These are phyloP conservation scores for Powellomyces hirtus DNA, from an alignment of 192 early-diverging fungal genomes.

Conservation along the genomic window DNA sequence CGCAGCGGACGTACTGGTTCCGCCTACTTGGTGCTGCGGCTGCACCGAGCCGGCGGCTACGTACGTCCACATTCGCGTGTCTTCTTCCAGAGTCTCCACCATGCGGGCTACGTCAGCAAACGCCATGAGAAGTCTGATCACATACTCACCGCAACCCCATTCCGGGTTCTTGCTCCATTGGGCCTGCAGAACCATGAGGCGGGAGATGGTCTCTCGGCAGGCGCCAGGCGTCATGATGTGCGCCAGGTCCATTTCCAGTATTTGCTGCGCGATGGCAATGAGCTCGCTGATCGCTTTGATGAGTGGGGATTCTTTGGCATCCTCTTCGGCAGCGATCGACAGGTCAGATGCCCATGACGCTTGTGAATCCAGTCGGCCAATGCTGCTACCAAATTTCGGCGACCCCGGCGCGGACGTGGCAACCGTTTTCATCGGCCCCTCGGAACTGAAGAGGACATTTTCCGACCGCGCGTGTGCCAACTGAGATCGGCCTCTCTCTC, in stretches of 20 bases:
- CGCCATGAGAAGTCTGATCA: slow-evolving; percentile 64
- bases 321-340: slow-evolving; percentile 26
- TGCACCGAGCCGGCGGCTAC: slow-evolving; percentile 29
- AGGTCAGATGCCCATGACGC: slow-evolving; percentile 25
- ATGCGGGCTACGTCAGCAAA: slow-evolving; percentile 74
- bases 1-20: neutral
- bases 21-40: slow-evolving; percentile 4
- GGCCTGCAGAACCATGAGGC: slow-evolving; percentile 58
- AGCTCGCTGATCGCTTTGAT: slow-evolving; percentile 64
- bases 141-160: slow-evolving; percentile 57
- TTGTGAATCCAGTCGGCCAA: neutral
- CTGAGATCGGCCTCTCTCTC: slow-evolving; percentile 10
- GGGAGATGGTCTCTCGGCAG: slow-evolving; percentile 57
- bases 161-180: slow-evolving; percentile 64
- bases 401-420: slow-evolving; percentile 22
- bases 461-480: slow-evolving; percentile 1
- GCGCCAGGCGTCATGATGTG: slow-evolving; percentile 57
- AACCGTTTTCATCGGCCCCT: neutral
- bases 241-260: slow-evolving; percentile 67
- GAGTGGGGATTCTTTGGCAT: slow-evolving; percentile 37
- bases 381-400: neutral
- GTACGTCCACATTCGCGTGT: slow-evolving; percentile 63
- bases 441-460: neutral
- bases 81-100: slow-evolving; percentile 77
- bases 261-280: slow-evolving; percentile 66